These are phyloP conservation scores for Candida succiphila DNA, from an alignment of 805 yeast genomes.

Conservation along the genomic window DNA sequence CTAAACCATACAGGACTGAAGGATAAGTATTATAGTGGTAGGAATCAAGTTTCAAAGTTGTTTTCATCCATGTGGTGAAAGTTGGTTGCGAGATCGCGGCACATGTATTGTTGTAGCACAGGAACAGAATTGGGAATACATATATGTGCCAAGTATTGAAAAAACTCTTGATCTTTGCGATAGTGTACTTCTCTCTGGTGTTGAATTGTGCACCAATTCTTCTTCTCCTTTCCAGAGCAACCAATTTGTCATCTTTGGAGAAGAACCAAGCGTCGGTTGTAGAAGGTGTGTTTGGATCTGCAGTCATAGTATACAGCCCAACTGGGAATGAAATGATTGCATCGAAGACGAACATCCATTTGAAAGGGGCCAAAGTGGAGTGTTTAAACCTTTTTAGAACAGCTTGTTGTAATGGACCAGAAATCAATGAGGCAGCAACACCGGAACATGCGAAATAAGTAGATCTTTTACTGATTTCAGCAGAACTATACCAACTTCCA, in stretches of 20 bases:
- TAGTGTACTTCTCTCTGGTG: slow-evolving; percentile 29
- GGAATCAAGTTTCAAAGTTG: slow-evolving; percentile 21
- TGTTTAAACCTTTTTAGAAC: slow-evolving; percentile 14
- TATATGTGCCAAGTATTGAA: slow-evolving; percentile 40
- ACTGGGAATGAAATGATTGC: slow-evolving; percentile 27
- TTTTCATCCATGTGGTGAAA: slow-evolving; percentile 35
- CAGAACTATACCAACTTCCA: slow-evolving; percentile 26
- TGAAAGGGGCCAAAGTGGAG: slow-evolving; percentile 23
- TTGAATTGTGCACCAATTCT: slow-evolving; percentile 31
- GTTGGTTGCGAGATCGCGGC: slow-evolving; percentile 31
- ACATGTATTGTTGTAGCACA: slow-evolving; percentile 27
- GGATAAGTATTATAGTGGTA: slow-evolving; percentile 31
- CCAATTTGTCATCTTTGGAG: slow-evolving; percentile 29
- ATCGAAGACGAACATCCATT: slow-evolving; percentile 38
- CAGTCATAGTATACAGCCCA: slow-evolving; percentile 31
- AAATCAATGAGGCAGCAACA: slow-evolving; percentile 23
- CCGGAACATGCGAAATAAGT: slow-evolving; percentile 26
- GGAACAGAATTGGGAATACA: slow-evolving; percentile 30
- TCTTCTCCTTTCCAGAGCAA: slow-evolving; percentile 38
- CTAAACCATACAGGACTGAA: slow-evolving; percentile 26
- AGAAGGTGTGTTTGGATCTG: slow-evolving; percentile 37
- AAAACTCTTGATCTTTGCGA: slow-evolving; percentile 25
- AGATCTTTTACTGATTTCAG: slow-evolving; percentile 27
- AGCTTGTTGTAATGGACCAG: slow-evolving; percentile 29
- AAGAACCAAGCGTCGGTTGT: slow-evolving; percentile 32